Base-by-base conservation (phyloP, 768 basidiomycete genomes). In the Harrya chromipes region DNA sequence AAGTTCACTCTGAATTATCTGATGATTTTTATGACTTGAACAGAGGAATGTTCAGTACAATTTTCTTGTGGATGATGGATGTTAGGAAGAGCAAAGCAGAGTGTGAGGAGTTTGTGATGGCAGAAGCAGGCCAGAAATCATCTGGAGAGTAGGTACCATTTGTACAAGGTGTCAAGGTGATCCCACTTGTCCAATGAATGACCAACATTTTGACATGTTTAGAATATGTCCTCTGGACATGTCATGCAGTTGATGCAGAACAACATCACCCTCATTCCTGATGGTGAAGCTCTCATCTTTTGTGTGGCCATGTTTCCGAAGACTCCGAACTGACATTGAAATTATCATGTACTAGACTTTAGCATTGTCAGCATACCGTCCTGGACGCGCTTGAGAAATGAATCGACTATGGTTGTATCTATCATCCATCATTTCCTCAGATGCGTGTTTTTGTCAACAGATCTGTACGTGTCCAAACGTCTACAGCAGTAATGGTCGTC, bases 11-110 rank as follows among this genome's bases (percentile, higher is more conserved):
- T 24, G 12, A 4, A 4, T 12, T 17, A 4, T 0, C 33, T 10
- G n/a, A 19, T 36, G 6, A 39, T 35, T 4, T 27, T 49, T 7
- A 53, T 45, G 7, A 4, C 4, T 2, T n/a, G 24, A n/a, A 39
- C 27, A 61, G 60, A 31, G 60, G 60, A 8, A 31, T 11, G 17
- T 56, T 62, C 35, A 62, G 60, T 61, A 80, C 75, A 0, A 38
- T 80, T 23, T 84, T 87, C 56, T 70, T 87, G 40, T 82, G 72
- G 66, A 61, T 84, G 60, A 76, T 87, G 16, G 81, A 87, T 61
- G 73, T 84, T 37, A 70, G 80, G 55, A 85, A 83, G 69, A 85
- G 85, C 56, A 73, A 77, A 34, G 51, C 66, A 4, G 85, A 87
- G 54, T 87, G 84, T 60, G 76, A 80, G 14, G 78, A 72, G 40